phyloP scores from a whole-genome alignment of 2,329 filamentous ascomycete species.

The Amesomyces nigricolor region DNA sequence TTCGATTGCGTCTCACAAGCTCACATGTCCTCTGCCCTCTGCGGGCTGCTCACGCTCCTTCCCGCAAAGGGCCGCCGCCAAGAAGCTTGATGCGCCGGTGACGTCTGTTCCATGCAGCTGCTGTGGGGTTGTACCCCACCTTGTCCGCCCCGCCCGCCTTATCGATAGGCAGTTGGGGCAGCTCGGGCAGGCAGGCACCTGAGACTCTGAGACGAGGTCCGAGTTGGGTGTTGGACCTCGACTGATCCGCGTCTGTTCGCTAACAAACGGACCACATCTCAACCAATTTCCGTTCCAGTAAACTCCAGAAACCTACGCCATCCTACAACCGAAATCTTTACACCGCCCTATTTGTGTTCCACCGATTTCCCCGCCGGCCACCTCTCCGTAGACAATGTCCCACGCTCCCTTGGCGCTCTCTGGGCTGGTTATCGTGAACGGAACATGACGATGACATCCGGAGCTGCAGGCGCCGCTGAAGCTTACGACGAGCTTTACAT shows the following conservation, averaged over 20 bases:
- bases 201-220: too few species aligned
- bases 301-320: neutral
- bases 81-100: neutral
- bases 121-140: too few species aligned
- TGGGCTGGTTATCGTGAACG: neutral
- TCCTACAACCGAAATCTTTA: neutral
- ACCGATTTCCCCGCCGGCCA: neutral
- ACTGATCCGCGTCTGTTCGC: neutral
- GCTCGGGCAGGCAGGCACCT: too few species aligned
- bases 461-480: neutral
- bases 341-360: neutral
- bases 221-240: neutral
- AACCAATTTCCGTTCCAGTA: too few species aligned
- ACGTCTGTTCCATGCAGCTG: neutral
- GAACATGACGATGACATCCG: constrained; percentile 11
- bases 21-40: too few species aligned
- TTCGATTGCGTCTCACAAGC: neutral
- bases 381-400: constrained; percentile 9
- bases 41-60: too few species aligned
- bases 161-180: constrained; percentile 6
- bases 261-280: too few species aligned
- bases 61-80: too few species aligned
- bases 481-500: constrained; percentile 25
- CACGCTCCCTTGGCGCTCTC: neutral
- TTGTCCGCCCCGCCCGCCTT: neutral